Percentiles rank a stretch among this genome's conserved stretches.
Evolutionary conservation across 1,284 basidiomycete genomes (phyloP).

Genomic region (Waitea zeae): DNA sequence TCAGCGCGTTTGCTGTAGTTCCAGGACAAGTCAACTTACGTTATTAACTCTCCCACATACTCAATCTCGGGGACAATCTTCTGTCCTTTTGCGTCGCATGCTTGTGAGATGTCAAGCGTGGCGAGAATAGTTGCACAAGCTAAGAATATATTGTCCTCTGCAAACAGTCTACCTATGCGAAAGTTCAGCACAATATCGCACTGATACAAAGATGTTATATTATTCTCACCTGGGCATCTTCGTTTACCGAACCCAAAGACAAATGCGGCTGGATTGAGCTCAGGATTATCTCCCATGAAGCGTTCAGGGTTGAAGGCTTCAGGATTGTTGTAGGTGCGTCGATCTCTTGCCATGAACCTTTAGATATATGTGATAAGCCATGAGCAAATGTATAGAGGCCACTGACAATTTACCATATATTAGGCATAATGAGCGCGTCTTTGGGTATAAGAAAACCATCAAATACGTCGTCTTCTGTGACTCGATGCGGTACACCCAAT

Average conservation of each 20-base stretch:
- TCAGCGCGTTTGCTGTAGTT: no score
- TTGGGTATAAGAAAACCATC: constrained; percentile 9
- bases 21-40: no score
- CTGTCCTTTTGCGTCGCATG: constrained; percentile 10
- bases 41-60: constrained; percentile 7
- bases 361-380: background rate
- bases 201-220: no score
- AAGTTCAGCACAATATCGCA: no score
- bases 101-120: constrained; percentile 12
- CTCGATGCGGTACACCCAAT: constrained; percentile 6
- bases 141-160: constrained; percentile 14
- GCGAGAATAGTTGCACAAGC: constrained; percentile 13
- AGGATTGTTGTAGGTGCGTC: constrained; percentile 5
- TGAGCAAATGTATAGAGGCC: background rate
- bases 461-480: constrained; percentile 7
- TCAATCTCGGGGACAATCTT: constrained; percentile 11
- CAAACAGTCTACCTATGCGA: constrained; percentile 9
- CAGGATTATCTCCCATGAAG: constrained; percentile 6
- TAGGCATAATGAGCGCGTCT: constrained; percentile 7
- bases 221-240: no score
- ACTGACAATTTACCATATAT: background rate
- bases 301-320: constrained; percentile 7
- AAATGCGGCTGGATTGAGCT: constrained; percentile 7
- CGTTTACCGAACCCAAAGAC: constrained; percentile 9
- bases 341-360: background rate